Evolutionary conservation across 805 yeast species (phyloP).

Genomic region (Myxozyma melibiosi): DNA sequence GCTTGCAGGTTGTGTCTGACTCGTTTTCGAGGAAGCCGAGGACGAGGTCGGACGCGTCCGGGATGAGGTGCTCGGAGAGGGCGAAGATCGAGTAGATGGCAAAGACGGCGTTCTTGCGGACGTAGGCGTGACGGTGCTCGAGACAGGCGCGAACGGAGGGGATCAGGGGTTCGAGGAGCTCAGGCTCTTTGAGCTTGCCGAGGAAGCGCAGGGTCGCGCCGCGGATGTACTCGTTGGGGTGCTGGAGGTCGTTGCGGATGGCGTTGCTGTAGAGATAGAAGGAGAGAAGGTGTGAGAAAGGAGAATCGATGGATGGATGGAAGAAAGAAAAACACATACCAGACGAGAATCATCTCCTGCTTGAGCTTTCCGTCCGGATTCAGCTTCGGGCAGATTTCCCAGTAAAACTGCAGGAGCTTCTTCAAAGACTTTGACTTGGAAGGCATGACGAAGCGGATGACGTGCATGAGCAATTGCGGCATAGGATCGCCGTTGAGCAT

Average conservation of each 20-base stretch:
- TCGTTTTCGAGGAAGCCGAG: slow-evolving; percentile 74
- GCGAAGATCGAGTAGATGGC: slow-evolving; percentile 81
- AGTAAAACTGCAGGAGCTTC: slow-evolving; percentile 88
- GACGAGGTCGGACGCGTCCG: slow-evolving; percentile 92
- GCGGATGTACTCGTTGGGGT: slow-evolving; percentile 94
- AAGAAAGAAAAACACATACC: slow-evolving; percentile 42
- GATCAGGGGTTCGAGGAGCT: slow-evolving; percentile 90
- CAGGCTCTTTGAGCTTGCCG: slow-evolving; percentile 88
- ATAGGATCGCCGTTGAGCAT: slow-evolving; percentile 91
- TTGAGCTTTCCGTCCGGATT: slow-evolving; percentile 87
- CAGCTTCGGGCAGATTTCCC: slow-evolving; percentile 96
- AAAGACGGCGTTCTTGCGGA: slow-evolving; percentile 93
- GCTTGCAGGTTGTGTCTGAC: slow-evolving; percentile 88
- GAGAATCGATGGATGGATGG: background rate
- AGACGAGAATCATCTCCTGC: slow-evolving; percentile 97
- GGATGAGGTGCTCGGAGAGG: slow-evolving; percentile 83
- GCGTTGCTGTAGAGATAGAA: slow-evolving; percentile 58
- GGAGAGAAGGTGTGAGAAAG: background rate
- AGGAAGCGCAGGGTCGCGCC: slow-evolving; percentile 94
- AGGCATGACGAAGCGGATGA: slow-evolving; percentile 97
- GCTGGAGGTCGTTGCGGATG: slow-evolving; percentile 94
- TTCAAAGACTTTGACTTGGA: slow-evolving; percentile 87
- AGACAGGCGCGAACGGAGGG: slow-evolving; percentile 89
- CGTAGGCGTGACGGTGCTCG: slow-evolving; percentile 97
- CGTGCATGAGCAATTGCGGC: slow-evolving; percentile 94